Evolutionary conservation across 106 monocot genomes (phyloP).

Genomic region (Dioscorea dumetorum): DNA sequence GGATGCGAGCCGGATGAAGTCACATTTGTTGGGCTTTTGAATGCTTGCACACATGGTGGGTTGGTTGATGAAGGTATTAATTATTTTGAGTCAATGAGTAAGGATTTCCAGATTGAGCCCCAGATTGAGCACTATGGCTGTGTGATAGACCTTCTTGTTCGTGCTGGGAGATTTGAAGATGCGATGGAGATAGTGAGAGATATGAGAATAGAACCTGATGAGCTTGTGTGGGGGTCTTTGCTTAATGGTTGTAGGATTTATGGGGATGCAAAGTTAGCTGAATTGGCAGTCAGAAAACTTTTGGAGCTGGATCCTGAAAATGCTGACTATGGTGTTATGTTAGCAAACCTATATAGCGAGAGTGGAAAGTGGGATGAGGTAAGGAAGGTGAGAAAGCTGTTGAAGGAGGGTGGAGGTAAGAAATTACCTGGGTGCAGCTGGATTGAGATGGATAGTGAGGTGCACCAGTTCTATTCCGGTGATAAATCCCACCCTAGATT

Average conservation of each 20-base stretch:
- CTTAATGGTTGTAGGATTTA: constrained; percentile 84
- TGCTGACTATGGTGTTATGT: constrained; percentile 55
- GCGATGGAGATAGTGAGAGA: constrained; percentile 54
- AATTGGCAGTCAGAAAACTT: constrained; percentile 53
- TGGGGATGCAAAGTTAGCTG: constrained; percentile 49
- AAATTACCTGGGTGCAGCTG: constrained; percentile 96
- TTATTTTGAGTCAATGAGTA: constrained; percentile 54
- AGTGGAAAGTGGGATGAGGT: constrained; percentile 79
- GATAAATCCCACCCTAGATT: constrained; percentile 46
- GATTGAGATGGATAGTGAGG: constrained; percentile 66
- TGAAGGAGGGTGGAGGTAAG: constrained; percentile 58
- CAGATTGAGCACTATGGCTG: constrained; percentile 87
- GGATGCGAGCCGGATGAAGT: constrained; percentile 58
- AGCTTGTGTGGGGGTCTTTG: constrained; percentile 90
- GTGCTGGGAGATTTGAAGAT: constrained; percentile 71
- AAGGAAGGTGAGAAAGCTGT: constrained; percentile 58
- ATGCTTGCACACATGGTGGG: constrained; percentile 86
- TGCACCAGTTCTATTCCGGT: constrained; percentile 65
- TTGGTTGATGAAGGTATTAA: constrained; percentile 60
- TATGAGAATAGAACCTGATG: constrained; percentile 81
- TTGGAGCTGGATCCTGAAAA: constrained; percentile 61
- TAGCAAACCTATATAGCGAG: constrained; percentile 85
- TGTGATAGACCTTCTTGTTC: constrained; percentile 70
- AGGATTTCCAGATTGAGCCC: constrained; percentile 37
- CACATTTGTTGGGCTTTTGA: constrained; percentile 85